These are phyloP conservation scores for Fusarium sp. DNA, from an alignment of 2,329 filamentous ascomycete species.

Conservation along the genomic window DNA sequence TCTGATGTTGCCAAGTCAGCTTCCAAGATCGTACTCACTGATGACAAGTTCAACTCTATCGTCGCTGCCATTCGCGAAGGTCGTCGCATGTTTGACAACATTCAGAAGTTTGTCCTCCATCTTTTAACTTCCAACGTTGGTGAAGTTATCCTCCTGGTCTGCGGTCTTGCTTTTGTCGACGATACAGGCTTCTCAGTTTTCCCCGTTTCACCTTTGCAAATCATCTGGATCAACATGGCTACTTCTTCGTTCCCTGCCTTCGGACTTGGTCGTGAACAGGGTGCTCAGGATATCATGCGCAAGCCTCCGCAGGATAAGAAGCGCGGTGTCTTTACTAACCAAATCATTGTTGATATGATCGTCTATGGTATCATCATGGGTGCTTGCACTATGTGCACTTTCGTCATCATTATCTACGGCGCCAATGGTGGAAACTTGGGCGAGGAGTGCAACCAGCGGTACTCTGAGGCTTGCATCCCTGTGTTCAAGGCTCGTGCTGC, in stretches of 20 bases:
- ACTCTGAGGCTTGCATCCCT: slow-evolving; percentile 65
- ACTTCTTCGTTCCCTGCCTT: slow-evolving; percentile 90
- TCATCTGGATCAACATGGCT: slow-evolving; percentile 95
- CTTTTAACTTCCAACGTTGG: slow-evolving; percentile 85
- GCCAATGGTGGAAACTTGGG: slow-evolving; percentile 68
- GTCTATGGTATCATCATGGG: slow-evolving; percentile 85
- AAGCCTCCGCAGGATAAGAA: slow-evolving; percentile 79
- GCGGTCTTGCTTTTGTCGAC: slow-evolving; percentile 86
- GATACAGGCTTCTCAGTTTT: slow-evolving; percentile 78
- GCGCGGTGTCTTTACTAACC: slow-evolving; percentile 79
- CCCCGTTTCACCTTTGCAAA: slow-evolving; percentile 85
- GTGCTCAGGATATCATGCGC: slow-evolving; percentile 80
- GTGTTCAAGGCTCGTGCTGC: slow-evolving; percentile 79
- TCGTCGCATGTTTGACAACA: slow-evolving; percentile 87
- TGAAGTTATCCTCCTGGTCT: slow-evolving; percentile 82
- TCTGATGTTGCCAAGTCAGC: slow-evolving; percentile 89
- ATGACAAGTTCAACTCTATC: slow-evolving; percentile 90
- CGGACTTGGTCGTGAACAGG: slow-evolving; percentile 83
- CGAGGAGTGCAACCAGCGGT: slow-evolving; percentile 70
- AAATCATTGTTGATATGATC: slow-evolving; percentile 82
- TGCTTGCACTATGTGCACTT: slow-evolving; percentile 72
- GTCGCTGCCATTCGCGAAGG: slow-evolving; percentile 86
- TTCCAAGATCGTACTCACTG: slow-evolving; percentile 83
- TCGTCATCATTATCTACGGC: slow-evolving; percentile 73
- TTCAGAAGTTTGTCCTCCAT: slow-evolving; percentile 88